Evolutionary conservation across 192 early-diverging fungal genomes (phyloP), one percentile per base, ranked within the genome.

Genomic region (Coemansia sp.): DNA sequence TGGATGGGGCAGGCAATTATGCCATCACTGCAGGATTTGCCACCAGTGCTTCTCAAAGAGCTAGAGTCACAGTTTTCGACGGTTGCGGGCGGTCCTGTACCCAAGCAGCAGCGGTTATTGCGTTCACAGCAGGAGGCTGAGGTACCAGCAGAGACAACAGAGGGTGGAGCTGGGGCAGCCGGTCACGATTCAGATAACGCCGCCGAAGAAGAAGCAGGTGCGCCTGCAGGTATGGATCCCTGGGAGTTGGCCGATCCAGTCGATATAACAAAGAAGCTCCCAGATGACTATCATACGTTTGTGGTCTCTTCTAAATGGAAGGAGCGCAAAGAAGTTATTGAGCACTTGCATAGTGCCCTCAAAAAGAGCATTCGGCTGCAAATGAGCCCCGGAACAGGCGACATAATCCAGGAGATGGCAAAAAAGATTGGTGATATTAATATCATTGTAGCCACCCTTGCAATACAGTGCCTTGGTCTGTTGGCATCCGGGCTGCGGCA

Each of bases 1-100:
- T 99, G 93, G 93, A 83, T 99, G 50, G 89, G 93, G 18, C 80
- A 83, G 38, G 93, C 93, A 1, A 83, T 98, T 25, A 76, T 83
- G 51, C 78, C 84, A 17, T 91, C 85, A 49, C 67, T 99, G 37
- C 80, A 81, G 24, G 91, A 96, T 9, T 66, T 99, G 61, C 95
- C 97, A 55, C 96, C 98, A 0, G 93, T 99, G 3, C 92, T 97
- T 66, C 67, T 88, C 14, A 96, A 96, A 71, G 96, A 99, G 47
- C 76, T 99, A 7, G 82, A 92, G 55, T 84, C 93, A 37, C 86
- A 83, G 41, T 99, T 98, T 70, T 84, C 84, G 18, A 81, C 81
- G 25, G 56, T 89, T 30, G 85, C 89, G 0, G 60, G 59, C 2
- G 88, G 83, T 15, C 76, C 84, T 54, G 76, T 87, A 5, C 66